Evolutionary conservation across 2,329 filamentous ascomycete genomes (phyloP).

Genomic region (Paecilomyces formosus): DNA sequence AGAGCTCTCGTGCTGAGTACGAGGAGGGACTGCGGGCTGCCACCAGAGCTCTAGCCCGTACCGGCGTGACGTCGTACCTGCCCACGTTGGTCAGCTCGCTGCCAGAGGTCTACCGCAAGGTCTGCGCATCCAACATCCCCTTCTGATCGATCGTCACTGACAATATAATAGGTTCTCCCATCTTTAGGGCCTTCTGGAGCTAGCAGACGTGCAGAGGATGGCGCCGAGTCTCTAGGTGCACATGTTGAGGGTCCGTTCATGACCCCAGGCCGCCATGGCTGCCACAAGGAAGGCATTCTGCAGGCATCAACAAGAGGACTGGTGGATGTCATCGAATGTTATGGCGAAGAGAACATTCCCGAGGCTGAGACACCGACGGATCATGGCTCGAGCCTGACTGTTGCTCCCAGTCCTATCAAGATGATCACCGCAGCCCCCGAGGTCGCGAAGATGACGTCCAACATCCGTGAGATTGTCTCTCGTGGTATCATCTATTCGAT

Average conservation of each 20-base stretch:
- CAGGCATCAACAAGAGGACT: slow-evolving; percentile 54
- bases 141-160: not conserved
- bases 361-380: not conserved
- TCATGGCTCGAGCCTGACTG: slow-evolving; percentile 7
- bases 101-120: slow-evolving; percentile 74
- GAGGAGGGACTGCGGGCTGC: slow-evolving; percentile 63
- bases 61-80: slow-evolving; percentile 80
- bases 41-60: slow-evolving; percentile 64
- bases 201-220: slow-evolving; percentile 53
- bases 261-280: slow-evolving; percentile 73
- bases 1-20: slow-evolving; percentile 58
- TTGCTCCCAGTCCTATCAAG: slow-evolving; percentile 45
- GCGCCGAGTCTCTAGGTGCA: slow-evolving; percentile 80
- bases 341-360: slow-evolving; percentile 62
- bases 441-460: slow-evolving; percentile 58
- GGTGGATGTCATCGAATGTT: slow-evolving; percentile 44
- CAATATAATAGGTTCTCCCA: slow-evolving; percentile 49
- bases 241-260: slow-evolving; percentile 91
- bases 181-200: slow-evolving; percentile 66
- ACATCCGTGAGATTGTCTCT: slow-evolving; percentile 60
- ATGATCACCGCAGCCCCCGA: slow-evolving; percentile 87
- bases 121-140: slow-evolving; percentile 20
- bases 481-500: slow-evolving; percentile 69
- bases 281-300: slow-evolving; percentile 70
- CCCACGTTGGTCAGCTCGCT: slow-evolving; percentile 72